Conservation (phyloP, 345 rosid species). For the Ceriops zippeliana region DNA sequence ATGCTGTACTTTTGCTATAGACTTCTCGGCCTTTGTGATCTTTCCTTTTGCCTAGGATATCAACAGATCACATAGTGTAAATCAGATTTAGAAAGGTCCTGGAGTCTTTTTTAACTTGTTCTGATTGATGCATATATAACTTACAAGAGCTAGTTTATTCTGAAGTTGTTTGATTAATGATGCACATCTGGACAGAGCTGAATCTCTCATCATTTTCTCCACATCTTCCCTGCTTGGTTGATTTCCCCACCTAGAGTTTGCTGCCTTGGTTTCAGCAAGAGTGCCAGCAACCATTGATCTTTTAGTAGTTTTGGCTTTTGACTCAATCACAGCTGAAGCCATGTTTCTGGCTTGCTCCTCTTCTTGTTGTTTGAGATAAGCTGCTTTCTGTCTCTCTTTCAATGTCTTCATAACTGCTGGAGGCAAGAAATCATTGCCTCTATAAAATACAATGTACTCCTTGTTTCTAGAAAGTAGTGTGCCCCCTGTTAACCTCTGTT, state of each 20-base stretch:
- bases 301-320: slow-evolving; percentile 34
- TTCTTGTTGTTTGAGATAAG: slow-evolving; percentile 53
- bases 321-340: slow-evolving; percentile 34
- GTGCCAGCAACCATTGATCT: slow-evolving; percentile 72
- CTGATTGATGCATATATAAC: slow-evolving; percentile 21
- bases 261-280: slow-evolving; percentile 79
- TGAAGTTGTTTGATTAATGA: slow-evolving; percentile 57
- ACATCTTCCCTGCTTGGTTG: slow-evolving; percentile 50
- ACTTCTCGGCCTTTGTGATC: slow-evolving; percentile 58
- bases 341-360: slow-evolving; percentile 69
- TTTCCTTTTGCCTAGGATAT: slow-evolving; percentile 59
- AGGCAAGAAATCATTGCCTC: slow-evolving; percentile 93
- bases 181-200: slow-evolving; percentile 46
- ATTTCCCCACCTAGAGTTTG: slow-evolving; percentile 71
- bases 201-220: slow-evolving; percentile 60
- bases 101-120: slow-evolving; percentile 3
- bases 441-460: slow-evolving; percentile 81
- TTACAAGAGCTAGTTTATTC: slow-evolving; percentile 63
- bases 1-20: slow-evolving; percentile 65
- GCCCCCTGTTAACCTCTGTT: slow-evolving; percentile 84
- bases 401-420: slow-evolving; percentile 53
- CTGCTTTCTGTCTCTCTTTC: slow-evolving; percentile 54
- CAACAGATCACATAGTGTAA: not conserved
- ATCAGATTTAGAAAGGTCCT: not conserved
- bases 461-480: slow-evolving; percentile 79